Base-by-base conservation (phyloP, 305 asterid species). In the Andrographis paniculata region DNA sequence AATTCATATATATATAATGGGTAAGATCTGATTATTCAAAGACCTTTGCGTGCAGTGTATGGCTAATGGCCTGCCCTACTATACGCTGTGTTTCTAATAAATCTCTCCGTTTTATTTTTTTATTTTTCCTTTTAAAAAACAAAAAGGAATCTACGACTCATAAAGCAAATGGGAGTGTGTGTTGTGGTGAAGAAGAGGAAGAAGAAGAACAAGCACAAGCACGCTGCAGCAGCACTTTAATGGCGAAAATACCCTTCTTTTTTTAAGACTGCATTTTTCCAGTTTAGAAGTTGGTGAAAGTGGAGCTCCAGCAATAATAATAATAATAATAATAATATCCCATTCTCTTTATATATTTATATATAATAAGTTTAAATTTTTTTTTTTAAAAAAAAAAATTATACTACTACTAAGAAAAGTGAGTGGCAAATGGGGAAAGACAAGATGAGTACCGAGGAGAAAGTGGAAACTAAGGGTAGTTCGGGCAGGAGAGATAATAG, bases 401-500 rank as follows among this genome's bases (percentile, higher is more conserved):
- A 4, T 2, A 13, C 53, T 13, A 12, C 4, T 1, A 12, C 7
- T 5, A 18, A 13, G n/a, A 47, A 23, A 41, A 18, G 44, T 7
- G 45, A 35, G 19, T 67, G 68, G 65, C 60, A 56, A 52, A 60
- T 13, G 5, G n/a, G 71, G 65, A 48, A 64, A 60, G 28, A 17
- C 30, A 58, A 37, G 28, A 17, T 28, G 60, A 37, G 66, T 24
- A 13, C 38, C n/a, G 13, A 13, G 4, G n/a, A 13, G 66, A 64
- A 62, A 70, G 72, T 65, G 76, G 64, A 47, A 60, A 57, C 45
- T 1, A 1, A 0, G 67, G 77, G 77, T 72, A 70, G 59, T 31
- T 12, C 52, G 69, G 69, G 70, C 70, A 66, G 14, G 77, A 59
- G 70, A 66, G 73, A 70, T 16, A 59, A 48, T 27, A 37, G 45